phyloP scores from a whole-genome alignment of 2,329 filamentous ascomycete species.

The Phialophora chinensis region DNA sequence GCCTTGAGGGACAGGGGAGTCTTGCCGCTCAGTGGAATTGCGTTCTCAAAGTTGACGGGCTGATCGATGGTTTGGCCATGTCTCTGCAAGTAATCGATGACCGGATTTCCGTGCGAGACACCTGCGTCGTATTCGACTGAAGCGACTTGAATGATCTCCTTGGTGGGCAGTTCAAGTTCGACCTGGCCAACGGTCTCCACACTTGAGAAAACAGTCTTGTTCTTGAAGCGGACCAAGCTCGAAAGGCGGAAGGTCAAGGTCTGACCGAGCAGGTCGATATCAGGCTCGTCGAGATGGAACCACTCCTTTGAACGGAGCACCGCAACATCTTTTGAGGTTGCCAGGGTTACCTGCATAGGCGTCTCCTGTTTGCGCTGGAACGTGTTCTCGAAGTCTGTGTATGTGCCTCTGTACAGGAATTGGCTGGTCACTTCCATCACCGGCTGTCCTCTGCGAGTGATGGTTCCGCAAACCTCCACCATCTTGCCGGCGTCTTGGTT shows the following conservation, averaged over 20 bases:
- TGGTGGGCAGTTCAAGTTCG: constrained; percentile 89
- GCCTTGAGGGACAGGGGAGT: constrained; percentile 86
- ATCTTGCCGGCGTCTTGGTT: constrained; percentile 99
- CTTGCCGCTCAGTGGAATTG: constrained; percentile 93
- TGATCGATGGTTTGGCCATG: constrained; percentile 93
- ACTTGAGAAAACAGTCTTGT: constrained; percentile 86
- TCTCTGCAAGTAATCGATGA: constrained; percentile 92
- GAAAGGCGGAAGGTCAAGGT: constrained; percentile 95
- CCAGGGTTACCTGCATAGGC: constrained; percentile 89
- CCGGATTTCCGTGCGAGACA: constrained; percentile 90
- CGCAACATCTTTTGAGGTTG: constrained; percentile 87
- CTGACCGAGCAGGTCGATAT: constrained; percentile 87
- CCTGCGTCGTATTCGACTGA: constrained; percentile 95
- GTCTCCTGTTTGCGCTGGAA: constrained; percentile 98
- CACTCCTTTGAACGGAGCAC: constrained; percentile 96
- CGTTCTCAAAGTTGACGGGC: constrained; percentile 94
- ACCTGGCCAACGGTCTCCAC: constrained; percentile 93
- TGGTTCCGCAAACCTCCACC: constrained; percentile 99
- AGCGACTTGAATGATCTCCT: constrained; percentile 97
- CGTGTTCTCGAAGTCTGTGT: constrained; percentile 95
- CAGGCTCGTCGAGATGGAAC: constrained; percentile 86
- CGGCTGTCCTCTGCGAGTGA: constrained; percentile 77
- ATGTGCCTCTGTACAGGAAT: constrained; percentile 92
- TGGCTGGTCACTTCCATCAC: constrained; percentile 99
- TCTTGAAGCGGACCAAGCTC: constrained; percentile 91